Evolutionary conservation across 2,329 filamentous ascomycete genomes (phyloP), one percentile per base, ranked within the genome.

Genomic region (Epichloe hybrida): DNA sequence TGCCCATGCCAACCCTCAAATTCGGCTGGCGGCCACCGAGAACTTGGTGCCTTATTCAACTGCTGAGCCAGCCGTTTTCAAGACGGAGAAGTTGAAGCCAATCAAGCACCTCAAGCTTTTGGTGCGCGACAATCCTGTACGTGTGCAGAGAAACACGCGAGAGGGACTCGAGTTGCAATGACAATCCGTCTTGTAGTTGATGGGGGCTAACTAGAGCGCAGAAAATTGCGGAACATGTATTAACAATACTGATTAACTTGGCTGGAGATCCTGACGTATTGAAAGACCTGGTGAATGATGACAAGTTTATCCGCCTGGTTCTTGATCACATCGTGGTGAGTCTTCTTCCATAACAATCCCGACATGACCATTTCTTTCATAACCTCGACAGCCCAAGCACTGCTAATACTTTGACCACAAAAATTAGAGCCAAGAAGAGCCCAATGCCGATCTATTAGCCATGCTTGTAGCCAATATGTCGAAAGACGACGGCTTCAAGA

Each of bases 391-490:
- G 31, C 31, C 31, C 31, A 9, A 31, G 31, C 31, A 31, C 31
- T 31, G 31, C 31, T 31, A 31, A 31, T 31, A 9, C 11, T 31
- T 11, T 31, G 11, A 11, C 3, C 37, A 15, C 27, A 11, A n/a
- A 15, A 31, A n/a, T 1, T 54, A 88, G 84, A 77, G 80, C 58
- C 72, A 79, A 3, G 80, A 84, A 49, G 91, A 97, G 63, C 76
- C 79, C 34, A 90, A 90, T 62, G 88, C 88, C 49, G 86, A 96
- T 62, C 77, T 93, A 40, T 71, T 94, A 44, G 81, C 88, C 44
- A 97, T 96, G 89, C 78, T 98, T 13, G 76, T 97, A 23, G 89
- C 93, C 65, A 98, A 98, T 63, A 74, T 98, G 49, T 79, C 83
- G 52, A 97, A 97, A 69, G 84, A 79, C 54, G 82, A 91, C 58